Conservation (phyloP, 176 grass and related monocot genomes). For the Aechmea fasciata region DNA sequence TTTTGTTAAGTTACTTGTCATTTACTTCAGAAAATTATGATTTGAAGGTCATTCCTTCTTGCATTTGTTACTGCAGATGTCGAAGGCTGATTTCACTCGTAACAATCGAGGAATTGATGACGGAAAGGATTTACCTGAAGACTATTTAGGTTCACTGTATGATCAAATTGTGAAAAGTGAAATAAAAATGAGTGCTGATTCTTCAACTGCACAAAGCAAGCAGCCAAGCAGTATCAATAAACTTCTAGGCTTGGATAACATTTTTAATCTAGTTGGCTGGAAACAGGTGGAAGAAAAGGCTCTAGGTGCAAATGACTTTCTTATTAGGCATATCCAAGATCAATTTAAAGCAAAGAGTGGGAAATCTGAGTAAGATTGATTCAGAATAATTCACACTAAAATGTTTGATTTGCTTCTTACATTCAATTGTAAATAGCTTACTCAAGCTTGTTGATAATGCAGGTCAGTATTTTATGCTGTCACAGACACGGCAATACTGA, state of each 20-base stretch:
- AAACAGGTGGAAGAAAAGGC: slow-evolving; percentile 81
- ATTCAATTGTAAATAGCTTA: neutral
- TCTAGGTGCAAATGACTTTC: slow-evolving; percentile 77
- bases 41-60: slow-evolving; percentile 6
- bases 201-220: slow-evolving; percentile 46
- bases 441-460: slow-evolving; percentile 30
- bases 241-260: slow-evolving; percentile 88
- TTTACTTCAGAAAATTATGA: neutral
- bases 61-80: slow-evolving; percentile 63
- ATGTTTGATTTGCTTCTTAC: neutral
- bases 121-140: slow-evolving; percentile 93
- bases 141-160: slow-evolving; percentile 66
- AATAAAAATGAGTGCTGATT: slow-evolving; percentile 95
- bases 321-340: slow-evolving; percentile 95
- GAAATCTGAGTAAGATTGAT: slow-evolving; percentile 71
- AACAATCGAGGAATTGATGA: slow-evolving; percentile 96
- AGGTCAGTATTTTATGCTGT: slow-evolving; percentile 88
- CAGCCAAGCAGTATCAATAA: slow-evolving; percentile 66
- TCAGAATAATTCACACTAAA: neutral
- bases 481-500: slow-evolving; percentile 74
- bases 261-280: slow-evolving; percentile 87
- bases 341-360: slow-evolving; percentile 89
- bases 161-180: slow-evolving; percentile 94
- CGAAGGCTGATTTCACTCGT: slow-evolving; percentile 83
- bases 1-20: slow-evolving; percentile 9